A percentile compares a stretch with the other conserved stretches of the same genome.
phyloP scores from a whole-genome alignment of 1,139 yeast species.

The Scheffersomyces parashehatae region DNA sequence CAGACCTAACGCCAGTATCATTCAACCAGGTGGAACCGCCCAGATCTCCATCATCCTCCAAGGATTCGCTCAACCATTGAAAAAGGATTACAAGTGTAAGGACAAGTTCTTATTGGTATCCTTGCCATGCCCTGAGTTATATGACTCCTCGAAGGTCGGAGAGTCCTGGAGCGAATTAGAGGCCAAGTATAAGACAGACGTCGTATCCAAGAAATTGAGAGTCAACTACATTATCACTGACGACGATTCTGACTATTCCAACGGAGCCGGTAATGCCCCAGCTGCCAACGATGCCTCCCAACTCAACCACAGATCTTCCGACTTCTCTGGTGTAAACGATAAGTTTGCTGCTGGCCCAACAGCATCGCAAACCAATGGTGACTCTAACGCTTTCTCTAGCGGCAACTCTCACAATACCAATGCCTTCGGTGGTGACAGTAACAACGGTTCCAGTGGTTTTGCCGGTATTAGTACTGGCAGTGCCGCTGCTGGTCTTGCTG shows the following conservation, averaged over 20 bases:
- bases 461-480: constrained; percentile 1
- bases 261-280: constrained; percentile 14
- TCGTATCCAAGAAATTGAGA: constrained; percentile 74
- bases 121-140: constrained; percentile 67
- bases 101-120: constrained; percentile 92
- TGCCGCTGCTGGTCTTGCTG: constrained; percentile 5
- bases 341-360: constrained; percentile 1
- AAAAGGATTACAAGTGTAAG: constrained; percentile 72
- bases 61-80: constrained; percentile 77
- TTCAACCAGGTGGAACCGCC: constrained; percentile 71
- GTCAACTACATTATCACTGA: constrained; percentile 59
- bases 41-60: constrained; percentile 83
- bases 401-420: background rate
- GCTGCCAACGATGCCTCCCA: constrained; percentile 14
- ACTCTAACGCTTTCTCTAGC: background rate
- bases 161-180: constrained; percentile 76
- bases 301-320: background rate
- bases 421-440: background rate
- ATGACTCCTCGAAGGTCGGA: constrained; percentile 58
- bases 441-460: background rate
- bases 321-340: background rate
- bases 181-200: constrained; percentile 55
- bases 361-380: background rate
- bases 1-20: constrained; percentile 86
- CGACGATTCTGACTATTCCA: constrained; percentile 13